phyloP scores from a whole-genome alignment of 768 basidiomycete genomes.

The Pisolithus marmoratus region DNA sequence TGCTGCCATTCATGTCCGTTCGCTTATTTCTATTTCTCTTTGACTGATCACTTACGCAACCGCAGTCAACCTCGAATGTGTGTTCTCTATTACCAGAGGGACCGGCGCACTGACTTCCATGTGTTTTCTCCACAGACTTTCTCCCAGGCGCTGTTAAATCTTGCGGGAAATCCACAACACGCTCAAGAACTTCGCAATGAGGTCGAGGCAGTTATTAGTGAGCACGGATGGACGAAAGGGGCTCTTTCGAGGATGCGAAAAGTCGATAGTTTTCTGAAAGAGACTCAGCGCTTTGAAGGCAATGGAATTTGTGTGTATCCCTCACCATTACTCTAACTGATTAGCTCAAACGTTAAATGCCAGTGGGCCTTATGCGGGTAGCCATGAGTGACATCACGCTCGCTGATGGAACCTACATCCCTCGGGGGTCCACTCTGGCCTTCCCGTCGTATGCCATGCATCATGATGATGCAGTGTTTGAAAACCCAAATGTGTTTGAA shows the following conservation, averaged over 20 bases:
- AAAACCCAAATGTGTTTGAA: slow-evolving; percentile 32
- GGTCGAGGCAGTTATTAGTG: slow-evolving; percentile 19
- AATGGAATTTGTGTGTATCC: slow-evolving; percentile 10
- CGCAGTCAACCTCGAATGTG: neutral
- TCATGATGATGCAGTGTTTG: slow-evolving; percentile 13
- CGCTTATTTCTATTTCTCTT: neutral
- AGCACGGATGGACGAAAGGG: slow-evolving; percentile 19
- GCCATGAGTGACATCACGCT: slow-evolving; percentile 26
- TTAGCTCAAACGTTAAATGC: neutral
- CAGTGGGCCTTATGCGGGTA: slow-evolving; percentile 26
- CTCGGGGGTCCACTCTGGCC: slow-evolving; percentile 22
- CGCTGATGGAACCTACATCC: slow-evolving; percentile 31
- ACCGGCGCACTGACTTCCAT: neutral
- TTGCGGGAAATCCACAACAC: neutral
- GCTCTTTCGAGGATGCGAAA: slow-evolving; percentile 23
- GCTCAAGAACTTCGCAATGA: slow-evolving; percentile 30
- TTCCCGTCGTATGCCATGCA: slow-evolving; percentile 10
- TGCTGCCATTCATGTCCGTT: neutral
- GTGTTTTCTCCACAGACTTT: neutral
- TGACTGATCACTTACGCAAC: neutral
- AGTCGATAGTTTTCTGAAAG: slow-evolving; percentile 36
- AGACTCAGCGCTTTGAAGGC: slow-evolving; percentile 25
- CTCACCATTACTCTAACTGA: neutral
- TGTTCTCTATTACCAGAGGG: neutral
- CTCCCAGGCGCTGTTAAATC: neutral